Base-by-base conservation (phyloP, 1,139 yeast species). In the Debaryomycetaceae sp. region DNA sequence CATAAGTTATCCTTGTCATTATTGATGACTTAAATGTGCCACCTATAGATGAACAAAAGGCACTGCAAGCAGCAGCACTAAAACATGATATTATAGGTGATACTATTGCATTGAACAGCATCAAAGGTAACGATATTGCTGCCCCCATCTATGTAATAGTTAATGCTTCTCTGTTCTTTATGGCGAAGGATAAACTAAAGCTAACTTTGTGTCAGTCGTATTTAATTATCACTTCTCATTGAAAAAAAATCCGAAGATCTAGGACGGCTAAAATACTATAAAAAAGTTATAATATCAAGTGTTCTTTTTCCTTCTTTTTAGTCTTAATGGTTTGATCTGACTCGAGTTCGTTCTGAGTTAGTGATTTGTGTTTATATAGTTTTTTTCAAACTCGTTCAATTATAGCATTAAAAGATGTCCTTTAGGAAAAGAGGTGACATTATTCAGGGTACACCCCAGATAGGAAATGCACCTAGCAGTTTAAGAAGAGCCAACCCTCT, bases 1-100 rank as follows among this genome's bases (percentile, higher is more conserved):
- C 98, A 61, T 92, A 92, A 37, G 89, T 78, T 28, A 91, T 70
- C 57, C 98, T 78, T 6, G 78, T 72, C 59, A 71, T 53, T 22
- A 89, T 75, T 17, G 94, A 81, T 14, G 95, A 85, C 43, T 68
- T 65, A 54, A 77, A 75, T 1, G 83, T 77, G 14, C 77, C 77
- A n/a, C 81, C 68, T 69, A 84, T 65, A 65, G 89, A 59, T 5
- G 72, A 52, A 48, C 88, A 80, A 34, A 83, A 64, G 6, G 88
- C 80, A 3, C 88, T 78, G 49, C 94, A 86, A 31, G 86, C 74
- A 14, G 95, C 86, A 0, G 96, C 94, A 9, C 98, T 97, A 40
- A 79, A 70, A 51, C 94, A 88, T 26, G 96, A 84, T 1, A 94
- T 86, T 6, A 78, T 58, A 2, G 41, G 35, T 62, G 88, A 84